Evolutionary conservation across 2,329 filamentous ascomycete species (phyloP).

Genomic region (Ceratocystis huliohia): DNA sequence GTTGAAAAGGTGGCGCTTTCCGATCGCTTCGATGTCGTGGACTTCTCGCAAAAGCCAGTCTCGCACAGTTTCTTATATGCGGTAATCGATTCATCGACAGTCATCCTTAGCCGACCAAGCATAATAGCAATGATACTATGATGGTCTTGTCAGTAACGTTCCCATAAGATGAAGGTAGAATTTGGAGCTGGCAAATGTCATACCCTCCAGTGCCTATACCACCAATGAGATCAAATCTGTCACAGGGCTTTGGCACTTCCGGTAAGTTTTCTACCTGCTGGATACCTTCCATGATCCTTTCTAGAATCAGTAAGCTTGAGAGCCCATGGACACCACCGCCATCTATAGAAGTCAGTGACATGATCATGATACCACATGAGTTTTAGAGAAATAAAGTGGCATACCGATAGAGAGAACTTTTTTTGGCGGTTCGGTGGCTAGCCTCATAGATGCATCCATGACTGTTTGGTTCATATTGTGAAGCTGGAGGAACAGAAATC

Average conservation of each 20-base stretch:
- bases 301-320: constrained; percentile 25
- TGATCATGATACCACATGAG: no score
- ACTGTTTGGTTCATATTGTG: no score
- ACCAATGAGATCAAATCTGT: constrained; percentile 26
- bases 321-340: constrained; percentile 25
- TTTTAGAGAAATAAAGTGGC: no score
- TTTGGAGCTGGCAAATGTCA: background rate
- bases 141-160: no score
- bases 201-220: constrained; percentile 27
- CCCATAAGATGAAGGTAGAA: background rate
- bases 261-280: constrained; percentile 18
- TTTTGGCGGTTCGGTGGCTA: no score
- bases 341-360: constrained; percentile 14
- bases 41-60: background rate
- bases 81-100: background rate
- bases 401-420: no score
- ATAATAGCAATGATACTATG: background rate
- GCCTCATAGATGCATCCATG: no score
- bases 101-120: background rate
- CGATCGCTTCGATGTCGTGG: rapidly evolving
- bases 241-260: constrained; percentile 24
- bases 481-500: no score
- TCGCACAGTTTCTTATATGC: background rate
- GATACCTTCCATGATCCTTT: constrained; percentile 24
- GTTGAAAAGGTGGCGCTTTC: background rate